Evolutionary conservation across 2,329 filamentous ascomycete species (phyloP).

Genomic region (Harringtonia lauricola): DNA sequence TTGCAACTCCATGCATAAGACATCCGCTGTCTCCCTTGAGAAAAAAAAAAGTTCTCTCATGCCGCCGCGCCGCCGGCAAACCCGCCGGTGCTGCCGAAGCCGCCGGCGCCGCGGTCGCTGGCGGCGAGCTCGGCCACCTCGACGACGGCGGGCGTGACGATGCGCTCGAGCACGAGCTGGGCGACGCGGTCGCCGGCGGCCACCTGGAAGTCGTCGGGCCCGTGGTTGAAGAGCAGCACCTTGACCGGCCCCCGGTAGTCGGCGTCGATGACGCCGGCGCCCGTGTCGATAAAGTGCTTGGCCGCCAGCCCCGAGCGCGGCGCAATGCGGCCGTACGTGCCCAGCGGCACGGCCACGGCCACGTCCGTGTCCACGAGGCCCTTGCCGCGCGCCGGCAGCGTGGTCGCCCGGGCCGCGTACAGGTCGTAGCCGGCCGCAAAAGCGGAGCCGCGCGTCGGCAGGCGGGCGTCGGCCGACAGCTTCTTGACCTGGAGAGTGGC

Average conservation of each 20-base stretch:
- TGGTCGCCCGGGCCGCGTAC: slow-evolving; percentile 65
- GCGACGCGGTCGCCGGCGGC: slow-evolving; percentile 84
- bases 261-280: slow-evolving; percentile 93
- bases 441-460: slow-evolving; percentile 80
- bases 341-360: slow-evolving; percentile 77
- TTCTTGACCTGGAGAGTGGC: slow-evolving; percentile 71
- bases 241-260: slow-evolving; percentile 94
- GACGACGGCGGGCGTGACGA: slow-evolving; percentile 85
- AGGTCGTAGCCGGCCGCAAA: slow-evolving; percentile 92
- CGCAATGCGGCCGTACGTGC: slow-evolving; percentile 85
- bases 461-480: slow-evolving; percentile 64
- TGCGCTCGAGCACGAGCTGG: slow-evolving; percentile 87
- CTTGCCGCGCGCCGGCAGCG: slow-evolving; percentile 73
- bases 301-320: slow-evolving; percentile 82
- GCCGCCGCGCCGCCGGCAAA: slow-evolving; percentile 7
- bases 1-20: too few relatives aligned
- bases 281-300: slow-evolving; percentile 94
- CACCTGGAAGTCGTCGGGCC: slow-evolving; percentile 68
- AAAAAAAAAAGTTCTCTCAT: background rate
- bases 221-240: slow-evolving; percentile 89
- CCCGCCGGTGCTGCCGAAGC: slow-evolving; percentile 77
- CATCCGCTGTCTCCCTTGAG: too few relatives aligned
- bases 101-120: slow-evolving; percentile 81
- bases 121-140: slow-evolving; percentile 82
- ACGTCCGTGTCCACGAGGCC: slow-evolving; percentile 85